Evolutionary conservation across 495 filamentous ascomycete species (phyloP).

Genomic region (Penicillium coprophilum): DNA sequence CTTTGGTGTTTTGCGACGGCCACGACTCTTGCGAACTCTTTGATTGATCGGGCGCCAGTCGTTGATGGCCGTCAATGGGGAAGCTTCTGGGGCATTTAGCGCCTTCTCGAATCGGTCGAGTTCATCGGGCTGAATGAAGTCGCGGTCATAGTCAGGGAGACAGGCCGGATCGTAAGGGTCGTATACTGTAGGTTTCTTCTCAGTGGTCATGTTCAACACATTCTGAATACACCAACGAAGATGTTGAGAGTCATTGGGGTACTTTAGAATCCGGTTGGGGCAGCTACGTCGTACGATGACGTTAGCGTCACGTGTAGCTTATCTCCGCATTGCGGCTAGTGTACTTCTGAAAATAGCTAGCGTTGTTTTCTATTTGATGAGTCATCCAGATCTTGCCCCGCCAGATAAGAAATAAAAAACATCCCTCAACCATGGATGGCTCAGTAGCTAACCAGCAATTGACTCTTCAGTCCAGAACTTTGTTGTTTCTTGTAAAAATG

Average conservation of each 20-base stretch:
- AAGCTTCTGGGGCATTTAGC: conserved; percentile 48
- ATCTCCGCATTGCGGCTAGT: conserved; percentile 12
- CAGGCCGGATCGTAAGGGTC: conserved; percentile 41
- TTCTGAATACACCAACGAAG: conserved; percentile 17
- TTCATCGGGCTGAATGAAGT: conserved; percentile 61
- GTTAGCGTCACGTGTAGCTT: conserved; percentile 26
- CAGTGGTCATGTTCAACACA: conserved; percentile 40
- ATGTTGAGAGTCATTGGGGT: conserved; percentile 1
- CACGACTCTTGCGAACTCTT: conserved; percentile 53
- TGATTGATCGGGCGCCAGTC: conserved; percentile 83
- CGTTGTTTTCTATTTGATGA: background rate
- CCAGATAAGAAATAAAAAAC: conserved; percentile 10
- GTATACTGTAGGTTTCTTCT: conserved; percentile 26
- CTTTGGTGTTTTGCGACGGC: conserved; percentile 42
- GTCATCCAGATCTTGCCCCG: conserved; percentile 10
- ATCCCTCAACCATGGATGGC: conserved; percentile 4
- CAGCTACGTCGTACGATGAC: conserved; percentile 15
- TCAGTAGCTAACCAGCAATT: background rate
- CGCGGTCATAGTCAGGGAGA: conserved; percentile 63
- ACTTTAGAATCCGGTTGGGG: conserved; percentile 25
- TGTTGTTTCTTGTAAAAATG: background rate
- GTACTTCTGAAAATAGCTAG: background rate
- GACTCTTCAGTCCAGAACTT: background rate
- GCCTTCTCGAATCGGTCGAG: conserved; percentile 52
- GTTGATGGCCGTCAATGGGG: conserved; percentile 67